Base-by-base conservation (phyloP, 169 alveolate genomes). In the Eimeria tenella region DNA sequence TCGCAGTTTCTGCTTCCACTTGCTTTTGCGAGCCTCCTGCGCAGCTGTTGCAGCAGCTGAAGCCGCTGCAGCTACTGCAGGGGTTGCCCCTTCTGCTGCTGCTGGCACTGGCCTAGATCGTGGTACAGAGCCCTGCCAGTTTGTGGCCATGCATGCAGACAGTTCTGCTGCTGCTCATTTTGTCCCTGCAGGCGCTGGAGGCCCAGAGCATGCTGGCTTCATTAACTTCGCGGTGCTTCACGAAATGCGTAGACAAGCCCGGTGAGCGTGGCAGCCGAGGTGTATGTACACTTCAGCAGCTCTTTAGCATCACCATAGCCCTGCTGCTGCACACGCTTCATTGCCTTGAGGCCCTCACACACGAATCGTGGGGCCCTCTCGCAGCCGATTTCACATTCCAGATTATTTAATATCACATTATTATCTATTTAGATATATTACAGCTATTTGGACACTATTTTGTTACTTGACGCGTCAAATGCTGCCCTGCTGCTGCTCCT, bases 201-300 rank as follows among this genome's bases (percentile, higher is more conserved):
- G 89, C 89, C 4, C 89, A 81, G 89, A 81, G 89, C 74, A 81
- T 81, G 89, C 56, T 81, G 52, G 89, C 89, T 4, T 81, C 89
- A 17, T 21, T 81, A 25, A 81, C 89, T 21, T 81, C 89, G 25
- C 89, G 89, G 23, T 81, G 89, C 74, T 81, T 81, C 56, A 81
- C 70, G 17, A 81, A 25, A 8, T 81, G 89, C 19, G 89, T 81
- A 52, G 89, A 81, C 73, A 81, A 81, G 19, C 89, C 89, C 1
- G 89, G 89, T 81, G 21, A 81, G 73, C 50, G 42, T 10, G 42
- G 42, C 42, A 31, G 42, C 42, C 42, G 42, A 31, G 42, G 42
- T 31, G 42, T 31, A 31, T 31, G 42, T 31, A 31, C 42, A 31
- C 42, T 31, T 31, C 42, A 31, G 42, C 42, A 31, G 42, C 42